Evolutionary conservation across 169 alveolate genomes (phyloP), one percentile per base, ranked within the genome.

Genomic region (Plasmodium ovale): DNA sequence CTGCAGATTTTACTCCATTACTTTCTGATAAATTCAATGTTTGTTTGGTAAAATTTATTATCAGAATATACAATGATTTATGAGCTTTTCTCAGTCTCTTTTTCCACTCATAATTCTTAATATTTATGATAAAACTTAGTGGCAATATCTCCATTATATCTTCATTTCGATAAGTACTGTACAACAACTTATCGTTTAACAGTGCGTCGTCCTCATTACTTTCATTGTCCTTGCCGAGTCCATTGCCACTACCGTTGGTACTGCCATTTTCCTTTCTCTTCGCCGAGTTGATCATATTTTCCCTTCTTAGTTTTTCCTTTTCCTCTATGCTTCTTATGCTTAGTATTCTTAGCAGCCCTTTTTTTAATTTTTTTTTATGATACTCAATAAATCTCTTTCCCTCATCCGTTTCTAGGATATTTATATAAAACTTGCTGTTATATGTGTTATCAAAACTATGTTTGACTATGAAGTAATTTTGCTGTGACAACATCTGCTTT

Each of bases 1-100:
- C 37, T 9, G 92, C 87, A 33, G 91, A 89, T 14, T 71, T 92
- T n/a, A 69, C 68, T 21, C 73, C 85, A 35, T 60, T 87, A 39
- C 73, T 65, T 56, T 64, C 87, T 3, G 84, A 53, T 42, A 87
- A 74, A 64, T 70, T 74, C 87, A 94, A 59, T 9, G 93, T 89
- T 60, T 92, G 94, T 19, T 95, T 90, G 19, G 97, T 94, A 51
- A 94, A 70, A 77, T 95, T 95, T 16, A 95, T 95, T 9, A 95
- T 95, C 35, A 96, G 88, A 16, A 95, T 93, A 59, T 92, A 56
- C 1, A 95, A 54, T n/a, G 97, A 95, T 27, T 94, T 88, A 68
- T 92, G 95, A 5, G 97, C 88, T 71, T 93, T 92, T 72, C 97
- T 29, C n/a, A 95, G 87, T 39, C 95, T 65, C 31, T 54, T 62